phyloP scores from a whole-genome alignment of 352 stramenopile species.

The Achlya hypogyna region DNA sequence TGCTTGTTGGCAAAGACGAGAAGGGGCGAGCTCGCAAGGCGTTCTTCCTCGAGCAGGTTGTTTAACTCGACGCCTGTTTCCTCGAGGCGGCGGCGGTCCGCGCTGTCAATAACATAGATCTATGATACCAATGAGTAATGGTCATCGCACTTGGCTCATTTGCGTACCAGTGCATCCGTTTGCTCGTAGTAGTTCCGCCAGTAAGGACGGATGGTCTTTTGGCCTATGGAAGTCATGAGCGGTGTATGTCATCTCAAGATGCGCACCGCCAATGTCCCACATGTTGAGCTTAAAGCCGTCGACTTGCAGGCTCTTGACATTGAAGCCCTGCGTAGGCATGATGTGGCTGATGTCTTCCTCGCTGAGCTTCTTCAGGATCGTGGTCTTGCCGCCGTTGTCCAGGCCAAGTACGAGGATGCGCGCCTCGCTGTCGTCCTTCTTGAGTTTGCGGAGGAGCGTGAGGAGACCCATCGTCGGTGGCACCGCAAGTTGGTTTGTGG shows the following conservation, averaged over 20 bases:
- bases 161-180: conserved; percentile 84
- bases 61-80: conserved; percentile 90
- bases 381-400: conserved; percentile 96
- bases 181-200: conserved; percentile 99
- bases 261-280: conserved; percentile 92
- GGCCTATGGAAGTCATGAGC: conserved; percentile 30
- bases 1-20: conserved; percentile 97
- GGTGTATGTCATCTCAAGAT: background rate
- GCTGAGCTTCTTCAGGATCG: conserved; percentile 94
- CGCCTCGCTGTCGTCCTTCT: conserved; percentile 90
- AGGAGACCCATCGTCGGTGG: conserved; percentile 79
- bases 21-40: conserved; percentile 87
- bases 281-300: conserved; percentile 97
- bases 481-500: background rate
- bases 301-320: conserved; percentile 94
- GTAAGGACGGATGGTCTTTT: conserved; percentile 98
- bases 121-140: conserved; percentile 19
- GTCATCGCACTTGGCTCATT: background rate
- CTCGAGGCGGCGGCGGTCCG: conserved; percentile 86
- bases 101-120: conserved; percentile 94
- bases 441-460: conserved; percentile 92
- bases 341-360: conserved; percentile 93
- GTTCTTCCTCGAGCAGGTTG: conserved; percentile 91
- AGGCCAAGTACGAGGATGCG: conserved; percentile 92
- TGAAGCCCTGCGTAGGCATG: conserved; percentile 93